A percentile compares a stretch with the other conserved stretches of the same genome.
phyloP scores from a whole-genome alignment of 192 early-diverging fungal species.

The Backusella luteola region DNA sequence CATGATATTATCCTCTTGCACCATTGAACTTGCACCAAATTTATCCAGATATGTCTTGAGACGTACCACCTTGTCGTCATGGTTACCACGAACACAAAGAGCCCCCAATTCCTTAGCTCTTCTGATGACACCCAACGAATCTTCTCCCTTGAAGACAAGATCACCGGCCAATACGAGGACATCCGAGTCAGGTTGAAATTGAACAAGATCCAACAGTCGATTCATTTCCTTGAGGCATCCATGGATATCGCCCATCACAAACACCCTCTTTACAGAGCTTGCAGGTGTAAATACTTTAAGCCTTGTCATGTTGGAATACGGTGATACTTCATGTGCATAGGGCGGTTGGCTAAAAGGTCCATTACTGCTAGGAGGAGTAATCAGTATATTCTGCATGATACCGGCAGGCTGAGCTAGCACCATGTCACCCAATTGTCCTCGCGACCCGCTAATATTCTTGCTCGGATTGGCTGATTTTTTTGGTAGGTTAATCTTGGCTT shows the following conservation, averaged over 20 bases:
- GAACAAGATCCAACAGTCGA: conserved; percentile 45
- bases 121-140: conserved; percentile 56
- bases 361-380: too few relatives aligned
- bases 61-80: conserved; percentile 68
- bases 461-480: not conserved
- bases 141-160: conserved; percentile 60
- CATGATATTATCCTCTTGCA: not conserved
- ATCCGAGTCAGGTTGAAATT: conserved; percentile 41
- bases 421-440: conserved; percentile 5
- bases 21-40: conserved; percentile 9
- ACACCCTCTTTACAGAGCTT: conserved; percentile 32
- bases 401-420: not conserved
- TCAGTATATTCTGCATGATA: not conserved
- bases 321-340: conserved; percentile 7
- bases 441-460: not conserved
- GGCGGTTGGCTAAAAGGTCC: not conserved
- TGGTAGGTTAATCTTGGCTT: not conserved
- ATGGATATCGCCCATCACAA: conserved; percentile 77
- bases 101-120: conserved; percentile 47
- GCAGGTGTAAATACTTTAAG: not conserved
- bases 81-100: conserved; percentile 68
- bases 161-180: conserved; percentile 66
- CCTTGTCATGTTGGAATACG: conserved; percentile 30
- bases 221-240: conserved; percentile 58
- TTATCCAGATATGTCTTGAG: conserved; percentile 35